A percentile compares a stretch with the other conserved stretches of the same genome.
These are phyloP conservation scores for Phytopythium kandeliae DNA, from an alignment of 352 stramenopile species.

Conservation along the genomic window DNA sequence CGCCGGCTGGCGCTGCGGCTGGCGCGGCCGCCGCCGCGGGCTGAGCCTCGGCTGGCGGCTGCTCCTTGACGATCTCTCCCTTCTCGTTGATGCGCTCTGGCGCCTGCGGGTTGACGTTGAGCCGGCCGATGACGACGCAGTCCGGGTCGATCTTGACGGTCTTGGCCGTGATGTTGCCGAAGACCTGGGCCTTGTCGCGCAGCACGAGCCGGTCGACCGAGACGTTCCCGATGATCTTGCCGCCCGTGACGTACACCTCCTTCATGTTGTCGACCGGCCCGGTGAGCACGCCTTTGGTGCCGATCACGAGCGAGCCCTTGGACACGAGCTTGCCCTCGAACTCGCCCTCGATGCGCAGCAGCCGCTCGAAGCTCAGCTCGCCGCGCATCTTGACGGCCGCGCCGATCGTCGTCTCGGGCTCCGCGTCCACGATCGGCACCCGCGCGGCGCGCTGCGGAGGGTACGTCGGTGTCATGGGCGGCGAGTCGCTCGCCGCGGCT, in stretches of 20 bases:
- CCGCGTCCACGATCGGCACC: constrained; percentile 66
- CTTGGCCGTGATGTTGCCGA: constrained; percentile 88
- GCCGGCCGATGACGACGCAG: constrained; percentile 72
- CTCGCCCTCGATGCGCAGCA: constrained; percentile 87
- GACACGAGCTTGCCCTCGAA: constrained; percentile 88
- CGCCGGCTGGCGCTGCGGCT: neutral
- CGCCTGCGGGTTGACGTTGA: constrained; percentile 87
- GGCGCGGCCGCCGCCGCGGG: constrained; percentile 1
- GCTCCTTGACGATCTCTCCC: constrained; percentile 67
- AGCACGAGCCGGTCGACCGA: constrained; percentile 80
- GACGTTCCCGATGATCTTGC: constrained; percentile 86
- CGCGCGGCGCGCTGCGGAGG: constrained; percentile 34
- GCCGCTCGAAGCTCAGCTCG: constrained; percentile 84
- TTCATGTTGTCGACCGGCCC: constrained; percentile 87
- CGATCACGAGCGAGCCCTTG: constrained; percentile 85
- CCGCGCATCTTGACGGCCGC: constrained; percentile 86
- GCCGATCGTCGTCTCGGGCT: constrained; percentile 80
- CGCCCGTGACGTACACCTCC: constrained; percentile 81
- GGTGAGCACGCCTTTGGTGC: constrained; percentile 69
- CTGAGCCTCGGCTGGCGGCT: constrained; percentile 12
- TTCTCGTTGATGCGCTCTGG: constrained; percentile 82
- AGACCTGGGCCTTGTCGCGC: constrained; percentile 80
- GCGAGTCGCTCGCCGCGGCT: constrained; percentile 32
- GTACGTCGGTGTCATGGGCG: constrained; percentile 61
- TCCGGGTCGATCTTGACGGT: constrained; percentile 87